Conservation (phyloP, 768 basidiomycete species). For the Serpula lacrymans region DNA sequence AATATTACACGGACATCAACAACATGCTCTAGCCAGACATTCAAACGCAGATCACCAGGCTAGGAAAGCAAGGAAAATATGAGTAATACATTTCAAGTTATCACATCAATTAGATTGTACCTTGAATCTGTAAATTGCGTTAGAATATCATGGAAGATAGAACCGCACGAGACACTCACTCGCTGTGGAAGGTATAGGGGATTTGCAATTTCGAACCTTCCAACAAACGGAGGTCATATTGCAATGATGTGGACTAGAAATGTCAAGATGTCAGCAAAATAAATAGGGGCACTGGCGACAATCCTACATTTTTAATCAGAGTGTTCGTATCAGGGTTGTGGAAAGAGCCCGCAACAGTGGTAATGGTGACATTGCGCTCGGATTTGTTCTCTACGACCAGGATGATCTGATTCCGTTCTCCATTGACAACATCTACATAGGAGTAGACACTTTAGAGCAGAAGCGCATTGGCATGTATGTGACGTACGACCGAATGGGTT, state of each 20-base stretch:
- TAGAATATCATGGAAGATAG: slow-evolving; percentile 10
- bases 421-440: slow-evolving; percentile 74
- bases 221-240: slow-evolving; percentile 50
- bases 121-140: slow-evolving; percentile 49
- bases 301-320: slow-evolving; percentile 76
- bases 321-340: slow-evolving; percentile 58
- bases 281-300: slow-evolving; percentile 17
- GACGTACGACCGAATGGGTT: slow-evolving; percentile 77
- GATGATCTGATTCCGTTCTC: slow-evolving; percentile 68
- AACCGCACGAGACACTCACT: slow-evolving; percentile 51
- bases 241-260: slow-evolving; percentile 53
- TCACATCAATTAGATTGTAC: slow-evolving; percentile 39
- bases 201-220: slow-evolving; percentile 59
- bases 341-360: slow-evolving; percentile 64
- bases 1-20: slow-evolving; percentile 45
- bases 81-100: not conserved
- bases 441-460: not conserved
- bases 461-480: slow-evolving; percentile 8
- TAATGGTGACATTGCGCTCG: slow-evolving; percentile 64
- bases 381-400: slow-evolving; percentile 76
- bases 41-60: slow-evolving; percentile 75
- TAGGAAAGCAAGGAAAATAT: slow-evolving; percentile 21
- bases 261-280: slow-evolving; percentile 1
- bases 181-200: slow-evolving; percentile 76
- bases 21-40: slow-evolving; percentile 71